Base-by-base conservation (phyloP, 805 yeast species). In the Wickerhamiella cacticola region DNA sequence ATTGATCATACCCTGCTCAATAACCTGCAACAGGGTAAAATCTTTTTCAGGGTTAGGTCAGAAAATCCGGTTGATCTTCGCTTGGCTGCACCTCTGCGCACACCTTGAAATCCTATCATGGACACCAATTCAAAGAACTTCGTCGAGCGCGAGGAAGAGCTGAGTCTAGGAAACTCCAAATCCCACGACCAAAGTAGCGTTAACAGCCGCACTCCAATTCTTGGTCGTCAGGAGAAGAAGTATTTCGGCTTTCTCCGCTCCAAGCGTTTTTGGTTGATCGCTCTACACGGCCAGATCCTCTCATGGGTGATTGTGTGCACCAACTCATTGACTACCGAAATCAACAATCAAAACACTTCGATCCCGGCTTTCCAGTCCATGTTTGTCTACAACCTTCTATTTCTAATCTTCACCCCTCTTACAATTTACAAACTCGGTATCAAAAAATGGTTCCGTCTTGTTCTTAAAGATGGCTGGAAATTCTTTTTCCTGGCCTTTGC, bases 311-410 rank as follows among this genome's bases (percentile, higher is more conserved):
- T 69, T 24, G 67, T 65, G 3, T 68, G 70, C 42, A 69, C 73
- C 34, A 69, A 69, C 52, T 68, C 73, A 10, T 53, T 69, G 50
- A 67, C 72, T 19, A 65, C 72, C 5, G 67, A 58, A 38, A 52
- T 69, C 58, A 62, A 64, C 28, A 53, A 65, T 38, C 58, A 58
- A 12, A 69, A 68, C 6, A 63, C 65, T 49, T 57, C 65, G 13
- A 63, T 69, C 51, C 73, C 73, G n/a, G 70, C 73, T 4, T 63
- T 69, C 52, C 73, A 69, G 58, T 59, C 68, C 24, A 52, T 69
- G 48, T 64, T 69, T 59, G 66, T 66, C 58, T 69, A 69, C 50
- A 65, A 59, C 13, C 33, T 67, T 44, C 53, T 69, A 50, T 61
- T 63, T 26, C 35, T 68, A 13, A 53, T 69, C 15, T 69, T 66